A percentile compares a stretch with the other conserved stretches of the same genome.
Evolutionary conservation across 768 basidiomycete species (phyloP).

Genomic region (Pisolithus marmoratus): DNA sequence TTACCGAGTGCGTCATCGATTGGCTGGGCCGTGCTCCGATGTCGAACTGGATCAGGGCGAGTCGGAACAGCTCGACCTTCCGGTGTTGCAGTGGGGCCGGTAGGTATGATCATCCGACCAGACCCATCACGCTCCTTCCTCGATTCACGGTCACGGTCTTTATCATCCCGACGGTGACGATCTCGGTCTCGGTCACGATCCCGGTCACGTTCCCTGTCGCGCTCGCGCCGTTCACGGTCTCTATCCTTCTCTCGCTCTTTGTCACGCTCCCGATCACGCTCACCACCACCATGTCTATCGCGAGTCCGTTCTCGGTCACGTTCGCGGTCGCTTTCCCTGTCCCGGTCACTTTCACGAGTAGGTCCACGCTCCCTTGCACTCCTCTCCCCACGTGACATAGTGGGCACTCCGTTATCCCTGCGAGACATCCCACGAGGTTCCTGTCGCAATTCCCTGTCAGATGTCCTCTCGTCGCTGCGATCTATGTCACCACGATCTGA

Average conservation of each 20-base stretch:
- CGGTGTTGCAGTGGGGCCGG: conserved; percentile 22
- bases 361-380: conserved; percentile 41
- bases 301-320: conserved; percentile 43
- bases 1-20: conserved; percentile 69
- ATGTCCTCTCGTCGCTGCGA: conserved; percentile 44
- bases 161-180: conserved; percentile 53
- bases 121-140: conserved; percentile 56
- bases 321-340: conserved; percentile 42
- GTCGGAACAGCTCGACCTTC: conserved; percentile 56
- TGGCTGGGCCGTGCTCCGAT: conserved; percentile 39
- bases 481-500: conserved; percentile 47
- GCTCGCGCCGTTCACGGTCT: conserved; percentile 33
- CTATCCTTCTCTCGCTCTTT: conserved; percentile 30
- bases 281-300: conserved; percentile 41
- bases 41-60: conserved; percentile 55
- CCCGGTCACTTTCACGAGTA: conserved; percentile 28
- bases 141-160: conserved; percentile 58
- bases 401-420: not conserved
- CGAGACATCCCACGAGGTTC: conserved; percentile 33
- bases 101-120: conserved; percentile 29
- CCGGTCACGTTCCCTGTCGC: conserved; percentile 46
- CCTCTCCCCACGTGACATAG: conserved; percentile 35
- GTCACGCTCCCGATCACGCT: conserved; percentile 43
- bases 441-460: conserved; percentile 45
- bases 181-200: conserved; percentile 37